Evolutionary conservation across 2,329 filamentous ascomycete genomes (phyloP).

Genomic region (Hypoxylon sp.): DNA sequence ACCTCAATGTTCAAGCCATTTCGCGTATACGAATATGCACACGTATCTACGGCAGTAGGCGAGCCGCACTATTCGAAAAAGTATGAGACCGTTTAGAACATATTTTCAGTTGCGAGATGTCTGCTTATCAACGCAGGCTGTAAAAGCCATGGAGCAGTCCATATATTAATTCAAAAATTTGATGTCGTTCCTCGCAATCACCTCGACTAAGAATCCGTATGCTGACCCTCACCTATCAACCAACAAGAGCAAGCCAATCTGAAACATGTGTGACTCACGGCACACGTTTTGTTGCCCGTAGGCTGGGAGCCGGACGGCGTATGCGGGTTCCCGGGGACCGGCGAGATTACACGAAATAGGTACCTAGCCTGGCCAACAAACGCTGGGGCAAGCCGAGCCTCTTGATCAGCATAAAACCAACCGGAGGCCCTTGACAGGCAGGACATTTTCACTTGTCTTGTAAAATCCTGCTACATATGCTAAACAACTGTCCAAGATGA

Average conservation of each 20-base stretch:
- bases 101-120: too few species aligned
- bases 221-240: not conserved
- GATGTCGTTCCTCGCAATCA: not conserved
- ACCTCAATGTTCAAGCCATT: too few species aligned
- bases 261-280: not conserved
- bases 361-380: not conserved
- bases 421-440: not conserved
- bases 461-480: not conserved
- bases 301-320: not conserved
- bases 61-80: too few species aligned
- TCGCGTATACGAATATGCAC: too few species aligned
- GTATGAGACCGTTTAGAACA: too few species aligned
- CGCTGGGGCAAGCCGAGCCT: not conserved
- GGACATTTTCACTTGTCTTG: not conserved
- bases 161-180: too few species aligned
- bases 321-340: not conserved
- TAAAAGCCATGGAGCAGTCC: too few species aligned
- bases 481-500: constrained; percentile 36
- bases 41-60: too few species aligned
- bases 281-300: not conserved
- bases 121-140: too few species aligned
- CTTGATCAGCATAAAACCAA: not conserved
- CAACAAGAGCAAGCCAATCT: not conserved
- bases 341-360: not conserved
- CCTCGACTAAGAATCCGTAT: not conserved